Conservation (phyloP, 2,329 filamentous ascomycete species). For the Cladosporium sp. region DNA sequence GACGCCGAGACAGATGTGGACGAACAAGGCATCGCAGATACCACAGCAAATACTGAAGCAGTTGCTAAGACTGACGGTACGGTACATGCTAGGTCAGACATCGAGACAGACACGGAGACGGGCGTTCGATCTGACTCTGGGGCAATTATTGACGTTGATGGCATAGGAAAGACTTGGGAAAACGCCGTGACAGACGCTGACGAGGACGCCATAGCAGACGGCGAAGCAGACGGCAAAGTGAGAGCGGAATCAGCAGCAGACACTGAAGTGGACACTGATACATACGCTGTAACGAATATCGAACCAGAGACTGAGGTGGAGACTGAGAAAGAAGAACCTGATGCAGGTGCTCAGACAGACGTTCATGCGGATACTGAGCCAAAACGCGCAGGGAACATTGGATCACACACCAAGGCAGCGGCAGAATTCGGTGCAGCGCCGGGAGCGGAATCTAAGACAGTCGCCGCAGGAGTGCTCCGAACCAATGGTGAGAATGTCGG, state of each 20-base stretch:
- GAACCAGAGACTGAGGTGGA: background rate
- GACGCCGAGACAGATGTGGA: conserved; percentile 2
- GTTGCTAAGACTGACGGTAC: conserved; percentile 1
- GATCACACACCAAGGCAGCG: background rate
- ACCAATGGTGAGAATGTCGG: background rate
- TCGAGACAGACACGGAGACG: conserved; percentile 4
- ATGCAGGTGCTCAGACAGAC: conserved; percentile 2
- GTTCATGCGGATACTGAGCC: conserved; percentile 7
- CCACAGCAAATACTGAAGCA: conserved; percentile 8
- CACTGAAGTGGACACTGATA: conserved; percentile 1
- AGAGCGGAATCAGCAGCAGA: conserved; percentile 4
- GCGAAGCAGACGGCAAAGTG: conserved; percentile 2
- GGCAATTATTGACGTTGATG: conserved; percentile 5
- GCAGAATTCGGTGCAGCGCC: background rate
- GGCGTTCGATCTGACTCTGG: conserved; percentile 4
- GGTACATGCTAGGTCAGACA: conserved; percentile 2
- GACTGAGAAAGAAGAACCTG: conserved; percentile 3
- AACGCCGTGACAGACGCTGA: background rate
- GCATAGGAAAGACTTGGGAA: conserved; percentile 4
- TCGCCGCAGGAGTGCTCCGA: background rate
- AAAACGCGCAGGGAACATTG: conserved; percentile 8
- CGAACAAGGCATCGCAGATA: conserved; percentile 4
- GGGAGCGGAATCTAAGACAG: conserved; percentile 1
- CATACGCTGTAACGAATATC: conserved; percentile 5
- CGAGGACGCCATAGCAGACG: conserved; percentile 6